Conservation (phyloP, 2,329 filamentous ascomycete genomes). For the Scedosporium minutisporum region DNA sequence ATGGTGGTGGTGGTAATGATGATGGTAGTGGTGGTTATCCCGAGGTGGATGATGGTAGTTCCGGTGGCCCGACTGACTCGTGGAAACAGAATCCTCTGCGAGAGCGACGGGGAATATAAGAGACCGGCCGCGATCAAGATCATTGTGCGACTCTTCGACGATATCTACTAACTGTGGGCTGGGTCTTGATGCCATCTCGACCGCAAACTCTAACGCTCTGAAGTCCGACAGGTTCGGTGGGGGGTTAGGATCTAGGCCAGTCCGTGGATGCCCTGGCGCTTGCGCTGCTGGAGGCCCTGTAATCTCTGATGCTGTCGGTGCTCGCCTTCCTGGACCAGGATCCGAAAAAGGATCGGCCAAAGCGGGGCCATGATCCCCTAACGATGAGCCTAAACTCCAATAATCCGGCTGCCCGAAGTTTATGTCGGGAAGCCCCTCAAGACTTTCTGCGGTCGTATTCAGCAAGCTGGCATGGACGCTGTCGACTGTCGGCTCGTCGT, state of each 20-base stretch:
- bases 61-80: neutral
- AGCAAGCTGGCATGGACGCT: neutral
- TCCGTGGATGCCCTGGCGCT: neutral
- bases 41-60: neutral
- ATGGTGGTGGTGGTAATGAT: conserved; percentile 4
- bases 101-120: neutral
- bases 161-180: neutral
- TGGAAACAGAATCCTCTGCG: neutral
- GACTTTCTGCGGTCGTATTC: neutral
- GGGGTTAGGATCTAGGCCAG: neutral
- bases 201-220: neutral
- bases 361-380: neutral
- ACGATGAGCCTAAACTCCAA: neutral
- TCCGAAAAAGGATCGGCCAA: neutral
- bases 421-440: neutral
- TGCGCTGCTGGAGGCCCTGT: neutral
- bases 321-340: neutral
- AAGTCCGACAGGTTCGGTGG: neutral
- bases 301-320: neutral
- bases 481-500: neutral
- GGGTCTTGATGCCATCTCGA: neutral
- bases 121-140: neutral
- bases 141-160: neutral
- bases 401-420: neutral
- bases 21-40: neutral